Conservation (phyloP, 2,329 filamentous ascomycete genomes). For the Blumeria graminis region DNA sequence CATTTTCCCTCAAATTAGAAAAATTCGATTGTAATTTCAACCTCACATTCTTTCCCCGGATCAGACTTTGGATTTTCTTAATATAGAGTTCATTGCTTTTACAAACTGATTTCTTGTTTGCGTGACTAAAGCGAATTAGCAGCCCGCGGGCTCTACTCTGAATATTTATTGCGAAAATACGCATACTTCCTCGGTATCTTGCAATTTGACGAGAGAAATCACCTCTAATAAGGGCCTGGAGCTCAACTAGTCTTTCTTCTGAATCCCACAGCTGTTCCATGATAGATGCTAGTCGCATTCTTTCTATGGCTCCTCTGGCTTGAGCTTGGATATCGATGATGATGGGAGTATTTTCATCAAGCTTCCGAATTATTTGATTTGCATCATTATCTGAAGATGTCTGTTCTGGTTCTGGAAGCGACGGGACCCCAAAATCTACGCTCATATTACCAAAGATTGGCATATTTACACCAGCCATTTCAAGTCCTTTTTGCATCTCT, state of each 20-base stretch:
- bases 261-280: conserved; percentile 84
- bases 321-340: conserved; percentile 72
- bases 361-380: conserved; percentile 59
- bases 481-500: conserved; percentile 86
- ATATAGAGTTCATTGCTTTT: conserved; percentile 47
- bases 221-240: conserved; percentile 71
- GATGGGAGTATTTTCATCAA: conserved; percentile 47
- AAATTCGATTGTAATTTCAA: conserved; percentile 29
- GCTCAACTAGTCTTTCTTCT: conserved; percentile 52
- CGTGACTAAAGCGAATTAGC: conserved; percentile 39
- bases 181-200: conserved; percentile 64
- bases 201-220: conserved; percentile 69
- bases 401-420: conserved; percentile 49
- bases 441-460: conserved; percentile 96
- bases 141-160: conserved; percentile 63
- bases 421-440: conserved; percentile 76
- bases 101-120: conserved; percentile 40
- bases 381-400: conserved; percentile 68
- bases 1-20: conserved; percentile 35
- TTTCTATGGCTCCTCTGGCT: conserved; percentile 53
- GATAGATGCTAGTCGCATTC: conserved; percentile 50
- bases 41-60: conserved; percentile 42
- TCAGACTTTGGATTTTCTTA: conserved; percentile 57
- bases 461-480: conserved; percentile 88
- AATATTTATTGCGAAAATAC: conserved; percentile 50